phyloP scores from a whole-genome alignment of 345 rosid species.

The Eutrema yunnanense region DNA sequence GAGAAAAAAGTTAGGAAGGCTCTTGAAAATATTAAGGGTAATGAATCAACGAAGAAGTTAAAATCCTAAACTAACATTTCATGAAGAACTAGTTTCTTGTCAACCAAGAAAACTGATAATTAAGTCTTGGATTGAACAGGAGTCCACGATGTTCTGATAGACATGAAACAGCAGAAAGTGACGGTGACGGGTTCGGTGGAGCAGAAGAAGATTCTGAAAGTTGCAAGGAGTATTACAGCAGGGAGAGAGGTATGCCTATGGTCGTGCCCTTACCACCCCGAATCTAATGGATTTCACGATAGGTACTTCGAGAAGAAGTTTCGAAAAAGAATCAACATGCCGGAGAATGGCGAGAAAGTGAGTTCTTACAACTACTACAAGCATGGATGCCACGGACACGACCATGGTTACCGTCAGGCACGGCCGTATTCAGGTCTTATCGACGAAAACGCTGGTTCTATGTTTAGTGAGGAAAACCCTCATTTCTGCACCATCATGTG shows the following conservation, averaged over 20 bases:
- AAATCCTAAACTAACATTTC: background rate
- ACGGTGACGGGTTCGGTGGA: conserved; percentile 70
- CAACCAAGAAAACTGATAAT: conserved; percentile 4
- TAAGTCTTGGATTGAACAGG: conserved; percentile 36
- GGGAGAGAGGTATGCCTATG: conserved; percentile 61
- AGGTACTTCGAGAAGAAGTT: conserved; percentile 14
- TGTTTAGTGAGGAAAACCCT: conserved; percentile 78
- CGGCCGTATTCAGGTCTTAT: conserved; percentile 34
- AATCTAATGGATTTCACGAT: conserved; percentile 31
- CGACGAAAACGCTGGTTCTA: conserved; percentile 33
- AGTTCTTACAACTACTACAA: conserved; percentile 46
- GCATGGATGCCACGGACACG: conserved; percentile 44
- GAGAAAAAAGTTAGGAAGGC: conserved; percentile 52
- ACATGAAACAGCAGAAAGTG: conserved; percentile 61
- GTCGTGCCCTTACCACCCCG: conserved; percentile 57
- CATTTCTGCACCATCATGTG: conserved; percentile 69
- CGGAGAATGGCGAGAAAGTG: conserved; percentile 24
- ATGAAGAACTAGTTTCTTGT: background rate
- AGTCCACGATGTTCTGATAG: conserved; percentile 54
- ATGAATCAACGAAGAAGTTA: background rate
- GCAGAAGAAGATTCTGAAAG: conserved; percentile 52
- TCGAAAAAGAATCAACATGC: background rate
- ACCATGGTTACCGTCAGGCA: conserved; percentile 39
- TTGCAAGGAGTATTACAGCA: conserved; percentile 46
- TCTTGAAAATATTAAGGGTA: conserved; percentile 60